A percentile compares a stretch with the other conserved stretches of the same genome.
Evolutionary conservation across 1,284 basidiomycete species (phyloP).

Genomic region (Grifola frondosa): DNA sequence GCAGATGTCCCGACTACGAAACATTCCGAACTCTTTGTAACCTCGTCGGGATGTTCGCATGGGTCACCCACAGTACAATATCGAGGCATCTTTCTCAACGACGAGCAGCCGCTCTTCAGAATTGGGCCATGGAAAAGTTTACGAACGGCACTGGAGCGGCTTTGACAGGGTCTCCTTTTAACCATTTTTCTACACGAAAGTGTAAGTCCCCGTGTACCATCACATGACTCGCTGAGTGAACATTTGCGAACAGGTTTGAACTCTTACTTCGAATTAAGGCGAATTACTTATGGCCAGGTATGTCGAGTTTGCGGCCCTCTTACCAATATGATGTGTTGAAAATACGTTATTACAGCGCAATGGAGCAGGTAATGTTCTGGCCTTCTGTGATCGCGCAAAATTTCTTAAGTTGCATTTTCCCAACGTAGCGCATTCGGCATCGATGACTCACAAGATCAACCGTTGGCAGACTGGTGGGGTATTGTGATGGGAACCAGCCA

Average conservation of each 20-base stretch:
- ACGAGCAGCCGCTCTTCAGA: slow-evolving; percentile 38
- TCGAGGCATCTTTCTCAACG: slow-evolving; percentile 60
- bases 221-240: too few relatives aligned
- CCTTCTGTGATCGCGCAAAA: slow-evolving; percentile 9
- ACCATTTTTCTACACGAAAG: slow-evolving; percentile 60
- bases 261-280: slow-evolving; percentile 66
- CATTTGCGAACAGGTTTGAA: slow-evolving; percentile 53
- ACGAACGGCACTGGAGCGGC: slow-evolving; percentile 59
- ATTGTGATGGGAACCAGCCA: slow-evolving; percentile 73
- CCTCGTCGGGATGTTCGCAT: slow-evolving; percentile 54
- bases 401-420: slow-evolving; percentile 20
- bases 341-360: slow-evolving; percentile 16
- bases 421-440: slow-evolving; percentile 66
- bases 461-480: slow-evolving; percentile 64
- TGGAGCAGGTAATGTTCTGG: slow-evolving; percentile 20
- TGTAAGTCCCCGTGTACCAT: too few relatives aligned
- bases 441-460: slow-evolving; percentile 66
- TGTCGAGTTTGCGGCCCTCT: too few relatives aligned
- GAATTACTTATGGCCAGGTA: slow-evolving; percentile 70
- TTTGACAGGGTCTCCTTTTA: slow-evolving; percentile 55
- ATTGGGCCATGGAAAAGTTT: slow-evolving; percentile 66
- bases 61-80: slow-evolving; percentile 71
- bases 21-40: slow-evolving; percentile 50
- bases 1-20: slow-evolving; percentile 63
- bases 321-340: too few relatives aligned